These are phyloP conservation scores for Pseudogymnoascus sp. DNA, from an alignment of 2,329 filamentous ascomycete genomes.

Conservation along the genomic window DNA sequence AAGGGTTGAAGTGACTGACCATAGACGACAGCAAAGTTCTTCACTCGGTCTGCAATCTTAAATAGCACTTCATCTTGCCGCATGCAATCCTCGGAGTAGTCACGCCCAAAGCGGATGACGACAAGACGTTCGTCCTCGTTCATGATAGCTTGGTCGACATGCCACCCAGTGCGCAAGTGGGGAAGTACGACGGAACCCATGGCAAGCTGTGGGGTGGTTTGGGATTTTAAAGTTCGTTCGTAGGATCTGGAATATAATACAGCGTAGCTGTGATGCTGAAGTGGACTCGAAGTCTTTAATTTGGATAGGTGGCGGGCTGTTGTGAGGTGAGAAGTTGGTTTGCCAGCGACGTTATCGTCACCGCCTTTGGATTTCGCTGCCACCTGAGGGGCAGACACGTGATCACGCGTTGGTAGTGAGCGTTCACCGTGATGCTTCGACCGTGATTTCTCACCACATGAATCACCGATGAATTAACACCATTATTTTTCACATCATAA, in stretches of 20 bases:
- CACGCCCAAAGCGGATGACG: slow-evolving; percentile 87
- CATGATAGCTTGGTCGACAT: slow-evolving; percentile 94
- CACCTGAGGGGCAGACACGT: not conserved
- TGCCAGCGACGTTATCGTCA: not conserved
- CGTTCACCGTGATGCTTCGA: not conserved
- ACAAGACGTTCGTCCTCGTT: slow-evolving; percentile 85
- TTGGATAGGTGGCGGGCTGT: not conserved
- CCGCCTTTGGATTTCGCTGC: not conserved
- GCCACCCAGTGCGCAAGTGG: slow-evolving; percentile 88
- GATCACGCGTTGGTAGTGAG: not conserved
- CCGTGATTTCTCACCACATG: not conserved
- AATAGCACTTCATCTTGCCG: slow-evolving; percentile 89
- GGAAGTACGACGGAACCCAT: slow-evolving; percentile 82
- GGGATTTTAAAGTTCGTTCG: not conserved
- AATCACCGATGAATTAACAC: not conserved
- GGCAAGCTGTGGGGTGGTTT: not conserved
- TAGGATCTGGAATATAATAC: not conserved
- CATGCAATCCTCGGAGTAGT: slow-evolving; percentile 75
- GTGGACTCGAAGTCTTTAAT: not conserved
- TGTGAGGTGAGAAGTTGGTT: not conserved
- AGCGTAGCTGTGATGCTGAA: not conserved
- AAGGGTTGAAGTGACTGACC: not conserved
- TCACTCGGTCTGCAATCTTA: slow-evolving; percentile 85
- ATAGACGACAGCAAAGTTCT: slow-evolving; percentile 90
- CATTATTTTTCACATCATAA: not conserved